Base-by-base conservation (phyloP, 2,329 filamentous ascomycete genomes). In the Colletotrichum destructivum region DNA sequence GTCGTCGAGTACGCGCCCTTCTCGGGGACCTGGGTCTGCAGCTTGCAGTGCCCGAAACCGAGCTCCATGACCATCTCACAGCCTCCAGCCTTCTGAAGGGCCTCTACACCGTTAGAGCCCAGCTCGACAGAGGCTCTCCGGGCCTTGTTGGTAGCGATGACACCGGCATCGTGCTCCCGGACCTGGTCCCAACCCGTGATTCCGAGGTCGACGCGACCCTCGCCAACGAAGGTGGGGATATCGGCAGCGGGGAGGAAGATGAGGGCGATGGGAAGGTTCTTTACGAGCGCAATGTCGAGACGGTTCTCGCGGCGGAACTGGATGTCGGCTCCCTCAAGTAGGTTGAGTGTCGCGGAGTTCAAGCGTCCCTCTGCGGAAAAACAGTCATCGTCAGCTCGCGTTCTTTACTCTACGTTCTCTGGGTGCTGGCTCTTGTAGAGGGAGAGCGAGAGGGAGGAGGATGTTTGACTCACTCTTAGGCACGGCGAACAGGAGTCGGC, bases 161-260 rank as follows among this genome's bases (percentile, higher is more conserved):
- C 85, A 38, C 85, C 85, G 56, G 92, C 91, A 83, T 95, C 94
- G 84, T 98, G 94, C 84, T 98, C 96, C 73, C 92, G 92, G 60
- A 98, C 94, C 79, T 98, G 95, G 81, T 99, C 96, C 78, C 91
- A 90, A 62, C 96, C 96, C 0, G 96, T 98, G 80, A 99, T 99
- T 74, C 96, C 96, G 18, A 99, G 87, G 79, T 98, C 95, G 59
- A 98, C 94, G 74, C 92, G 92, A 70, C 96, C 96, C 84, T 98
- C 95, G 69, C 96, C 96, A 59, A 99, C 95, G 80, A 98, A 98
- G 49, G 95, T 98, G 6, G 96, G 96, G 79, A 99, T 99, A 81
- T 99, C 96, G 76, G 95, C 95, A 47, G 96, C 96, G 40, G 96
- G 96, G 35, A 99, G 93, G 87, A 99, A 99, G 80, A 99, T 92